Evolutionary conservation across 768 basidiomycete species (phyloP).

Genomic region (Boletus bicolor): DNA sequence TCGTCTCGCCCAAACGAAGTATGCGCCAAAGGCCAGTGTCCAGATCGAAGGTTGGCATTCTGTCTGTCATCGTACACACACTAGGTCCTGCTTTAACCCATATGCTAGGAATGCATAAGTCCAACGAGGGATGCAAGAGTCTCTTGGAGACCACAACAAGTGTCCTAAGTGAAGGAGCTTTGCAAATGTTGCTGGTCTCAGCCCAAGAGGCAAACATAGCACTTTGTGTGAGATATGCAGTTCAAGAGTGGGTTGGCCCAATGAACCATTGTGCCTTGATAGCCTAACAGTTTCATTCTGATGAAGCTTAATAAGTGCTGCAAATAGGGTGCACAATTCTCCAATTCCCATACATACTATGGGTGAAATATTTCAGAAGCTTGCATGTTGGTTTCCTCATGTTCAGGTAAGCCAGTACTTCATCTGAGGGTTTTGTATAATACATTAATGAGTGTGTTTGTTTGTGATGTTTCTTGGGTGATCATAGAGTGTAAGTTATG

Average conservation of each 20-base stretch:
- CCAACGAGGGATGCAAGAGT: background rate
- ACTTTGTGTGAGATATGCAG: conserved; percentile 7
- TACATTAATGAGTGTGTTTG: no score
- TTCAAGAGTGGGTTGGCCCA: background rate
- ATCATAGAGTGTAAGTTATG: background rate
- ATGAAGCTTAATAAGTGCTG: background rate
- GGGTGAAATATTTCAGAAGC: background rate
- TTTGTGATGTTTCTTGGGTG: no score
- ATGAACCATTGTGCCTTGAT: background rate
- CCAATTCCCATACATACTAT: background rate
- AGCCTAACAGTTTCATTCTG: background rate
- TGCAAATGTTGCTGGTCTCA: conserved; percentile 5
- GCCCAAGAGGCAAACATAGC: conserved; percentile 3
- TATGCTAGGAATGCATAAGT: background rate
- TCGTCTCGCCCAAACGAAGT: background rate
- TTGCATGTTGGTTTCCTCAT: conserved; percentile 9
- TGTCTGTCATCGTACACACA: background rate
- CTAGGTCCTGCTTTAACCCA: background rate
- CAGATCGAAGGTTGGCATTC: background rate
- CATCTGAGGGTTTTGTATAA: no score
- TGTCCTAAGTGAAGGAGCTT: background rate
- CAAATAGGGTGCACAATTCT: background rate
- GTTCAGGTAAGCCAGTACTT: no score
- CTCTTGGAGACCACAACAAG: background rate
- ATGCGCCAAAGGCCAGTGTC: background rate